Base-by-base conservation (phyloP, 345 rosid species). In the Acer yangbiense region DNA sequence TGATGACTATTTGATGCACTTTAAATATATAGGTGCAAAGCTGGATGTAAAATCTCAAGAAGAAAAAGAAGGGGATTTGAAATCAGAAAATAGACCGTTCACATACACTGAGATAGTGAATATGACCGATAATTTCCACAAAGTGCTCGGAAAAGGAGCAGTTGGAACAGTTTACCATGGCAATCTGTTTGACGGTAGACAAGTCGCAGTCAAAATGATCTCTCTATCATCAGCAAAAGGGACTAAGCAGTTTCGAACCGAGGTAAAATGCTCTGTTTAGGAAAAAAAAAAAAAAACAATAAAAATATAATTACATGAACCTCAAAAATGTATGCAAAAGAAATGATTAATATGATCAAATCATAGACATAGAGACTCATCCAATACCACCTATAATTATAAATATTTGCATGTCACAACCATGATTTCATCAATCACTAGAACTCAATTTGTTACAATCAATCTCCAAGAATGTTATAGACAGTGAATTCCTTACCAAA, bases 81-180 rank as follows among this genome's bases (percentile, higher is more conserved):
- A 63, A 17, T 73, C 81, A 69, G 76, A 79, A 32, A 81, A 69
- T 68, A 35, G 61, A 8, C 32, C 54, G 4, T 85, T 82, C 64
- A 76, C 76, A 8, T 76, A 64, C 69, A 21, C 70, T 11, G 82
- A 86, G 46, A 75, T 86, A 7, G 76, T 78, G 18, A 78, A 48
- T 18, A 81, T 85, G 12, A 83, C 88, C 4, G 44, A 75, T 14
- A 76, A 83, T 64, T 83, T 83, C 44, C 13, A 32, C 18, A 77
- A 52, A 46, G 64, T 74, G 9, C 64, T 80, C 27, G 86, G 89
- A 29, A 75, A 82, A 73, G 89, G 85, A 71, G 89, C 83, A 13
- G 83, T 83, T 39, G 89, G 85, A 62, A 72, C 63, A 20, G 89
- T 86, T 66, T 83, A 81, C 29, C 73, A 68, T 27, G 88, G 86